Percentiles rank a stretch among this genome's conserved stretches.
Evolutionary conservation across 768 basidiomycete species (phyloP).

Genomic region (Leccinum pellstonianum): DNA sequence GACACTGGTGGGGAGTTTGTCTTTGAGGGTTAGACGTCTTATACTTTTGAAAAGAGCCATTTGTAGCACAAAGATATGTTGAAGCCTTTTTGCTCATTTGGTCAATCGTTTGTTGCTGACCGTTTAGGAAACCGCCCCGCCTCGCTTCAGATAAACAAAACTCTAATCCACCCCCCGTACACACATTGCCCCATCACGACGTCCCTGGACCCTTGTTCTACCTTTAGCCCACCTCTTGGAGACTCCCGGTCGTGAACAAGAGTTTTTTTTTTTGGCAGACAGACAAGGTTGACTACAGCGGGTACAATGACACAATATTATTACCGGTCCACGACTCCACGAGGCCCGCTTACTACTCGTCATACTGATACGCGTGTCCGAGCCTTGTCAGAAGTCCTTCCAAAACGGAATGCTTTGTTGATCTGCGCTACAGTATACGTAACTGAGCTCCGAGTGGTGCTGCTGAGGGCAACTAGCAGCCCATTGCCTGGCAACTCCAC

Average conservation of each 20-base stretch:
- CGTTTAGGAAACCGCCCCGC: slow-evolving; percentile 26
- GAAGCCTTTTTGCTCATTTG: slow-evolving; percentile 31
- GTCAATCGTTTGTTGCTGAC: slow-evolving; percentile 35
- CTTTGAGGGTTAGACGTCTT: slow-evolving; percentile 24
- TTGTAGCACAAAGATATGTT: slow-evolving; percentile 37
- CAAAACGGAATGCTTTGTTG: slow-evolving; percentile 25
- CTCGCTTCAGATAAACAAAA: slow-evolving; percentile 19
- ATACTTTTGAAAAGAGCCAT: slow-evolving; percentile 25
- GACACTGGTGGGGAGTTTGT: slow-evolving; percentile 15
- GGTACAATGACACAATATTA: slow-evolving; percentile 19
- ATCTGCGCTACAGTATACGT: slow-evolving; percentile 8
- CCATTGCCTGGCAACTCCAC: not conserved
- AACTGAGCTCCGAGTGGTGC: slow-evolving; percentile 7
- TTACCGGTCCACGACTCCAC: slow-evolving; percentile 19
- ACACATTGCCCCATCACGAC: slow-evolving; percentile 30
- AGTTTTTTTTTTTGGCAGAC: slow-evolving; percentile 6
- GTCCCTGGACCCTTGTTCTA: slow-evolving; percentile 30
- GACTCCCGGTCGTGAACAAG: not conserved
- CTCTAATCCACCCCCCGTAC: slow-evolving; percentile 15
- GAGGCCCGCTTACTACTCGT: slow-evolving; percentile 14
- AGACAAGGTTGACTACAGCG: slow-evolving; percentile 16
- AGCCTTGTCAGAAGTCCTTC: slow-evolving; percentile 23
- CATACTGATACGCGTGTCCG: slow-evolving; percentile 21
- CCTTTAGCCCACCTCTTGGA: slow-evolving; percentile 19
- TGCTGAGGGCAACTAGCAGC: not conserved